A percentile compares a stretch with the other conserved stretches of the same genome.
Conservation (phyloP, 495 filamentous ascomycete species). For the Podospora didyma region DNA sequence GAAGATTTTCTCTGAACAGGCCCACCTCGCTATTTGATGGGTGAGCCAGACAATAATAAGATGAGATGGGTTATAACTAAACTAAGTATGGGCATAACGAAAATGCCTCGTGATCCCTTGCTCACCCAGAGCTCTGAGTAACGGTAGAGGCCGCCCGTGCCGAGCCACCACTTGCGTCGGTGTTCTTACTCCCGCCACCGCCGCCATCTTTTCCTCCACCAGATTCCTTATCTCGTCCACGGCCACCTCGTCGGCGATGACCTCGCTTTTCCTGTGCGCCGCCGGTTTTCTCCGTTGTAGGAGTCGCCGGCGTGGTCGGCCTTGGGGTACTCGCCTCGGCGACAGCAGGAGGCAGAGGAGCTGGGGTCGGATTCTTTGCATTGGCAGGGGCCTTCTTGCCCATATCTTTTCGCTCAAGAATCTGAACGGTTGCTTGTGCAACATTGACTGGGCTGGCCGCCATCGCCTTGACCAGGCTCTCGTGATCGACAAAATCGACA, state of each 20-base stretch:
- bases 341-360: neutral
- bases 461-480: conserved; percentile 71
- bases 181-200: conserved; percentile 12
- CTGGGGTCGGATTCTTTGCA: neutral
- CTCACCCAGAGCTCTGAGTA: neutral
- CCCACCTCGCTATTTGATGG: no score
- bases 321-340: conserved; percentile 1
- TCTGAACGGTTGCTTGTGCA: conserved; percentile 79
- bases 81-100: no score
- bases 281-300: conserved; percentile 8
- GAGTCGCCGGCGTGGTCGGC: neutral
- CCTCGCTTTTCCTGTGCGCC: conserved; percentile 13
- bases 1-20: no score
- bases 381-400: conserved; percentile 17
- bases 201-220: conserved; percentile 5
- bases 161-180: conserved; percentile 5
- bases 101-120: no score
- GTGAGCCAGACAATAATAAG: no score
- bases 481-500: conserved; percentile 72
- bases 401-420: conserved; percentile 72
- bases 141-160: neutral
- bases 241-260: conserved; percentile 16
- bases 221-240: conserved; percentile 17
- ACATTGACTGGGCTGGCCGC: conserved; percentile 74
- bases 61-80: no score